Evolutionary conservation across 2,329 filamentous ascomycete genomes (phyloP), one percentile per base, ranked within the genome.

Genomic region (Xylaria sp.): DNA sequence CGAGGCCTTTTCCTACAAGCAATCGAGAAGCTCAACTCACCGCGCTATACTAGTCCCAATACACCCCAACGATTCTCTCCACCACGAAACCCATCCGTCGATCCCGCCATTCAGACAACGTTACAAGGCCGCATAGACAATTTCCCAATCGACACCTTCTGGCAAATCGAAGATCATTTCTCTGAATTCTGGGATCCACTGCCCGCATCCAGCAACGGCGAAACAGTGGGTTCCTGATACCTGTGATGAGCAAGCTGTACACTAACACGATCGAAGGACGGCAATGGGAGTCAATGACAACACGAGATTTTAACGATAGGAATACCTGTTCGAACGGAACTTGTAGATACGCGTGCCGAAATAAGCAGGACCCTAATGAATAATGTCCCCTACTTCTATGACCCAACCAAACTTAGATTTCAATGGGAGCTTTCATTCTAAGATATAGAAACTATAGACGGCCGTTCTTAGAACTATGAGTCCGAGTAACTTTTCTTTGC

Each of bases 11-110:
- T 69, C 35, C 35, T 54, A 8, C 66, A 69, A 48, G 66, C 66
- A 57, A 69, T 69, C 54, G 66, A 69, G 63, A 69, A 54, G 35
- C 50, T 69, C 6, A 69, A 65, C 25, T 69, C 66, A 48, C 63
- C 66, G 18, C 37, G 55, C 40, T 57, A 68, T 50, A 60, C 35
- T 2, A 47, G 47, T n/a, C 9, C 21, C 5, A 62, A 66, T 59
- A 68, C 60, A 23, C 65, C 65, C 18, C 51, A 58, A 23, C 51
- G 9, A 4, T 53, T 59, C 54, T 63, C 55, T 1, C 48, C 35
- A 21, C 54, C 25, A 53, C 44, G 16, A 16, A 54, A 53, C 47
- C 54, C 63, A 23, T 29, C 32, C 1, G 25, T 29, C 4, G 51
- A 47, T 47, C 51, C 60, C 8, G 21, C 25, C 18, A 25, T n/a